Percentiles rank a stretch among this genome's conserved stretches.
Evolutionary conservation across 345 rosid genomes (phyloP).

Genomic region (Eucalyptus marginata): DNA sequence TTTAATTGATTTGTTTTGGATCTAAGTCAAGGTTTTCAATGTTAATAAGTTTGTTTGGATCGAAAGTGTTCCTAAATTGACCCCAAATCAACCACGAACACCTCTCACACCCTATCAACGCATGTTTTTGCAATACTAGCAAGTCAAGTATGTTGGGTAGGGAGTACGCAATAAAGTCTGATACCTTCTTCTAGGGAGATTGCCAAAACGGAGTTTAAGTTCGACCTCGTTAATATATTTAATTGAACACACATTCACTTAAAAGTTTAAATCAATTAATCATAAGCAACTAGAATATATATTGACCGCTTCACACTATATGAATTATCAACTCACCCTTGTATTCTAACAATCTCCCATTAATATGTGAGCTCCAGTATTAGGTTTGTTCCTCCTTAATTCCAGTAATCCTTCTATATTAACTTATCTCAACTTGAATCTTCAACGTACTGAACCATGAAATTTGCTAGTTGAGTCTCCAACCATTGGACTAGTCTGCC

Average conservation of each 20-base stretch:
- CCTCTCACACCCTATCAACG: accelerated
- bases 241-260: accelerated
- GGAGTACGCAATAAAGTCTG: accelerated
- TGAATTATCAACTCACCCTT: too few relatives aligned
- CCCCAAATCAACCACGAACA: background rate
- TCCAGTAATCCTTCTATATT: accelerated
- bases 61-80: background rate
- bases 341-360: too few relatives aligned
- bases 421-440: too few relatives aligned
- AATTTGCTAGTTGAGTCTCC: too few relatives aligned
- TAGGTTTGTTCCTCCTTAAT: too few relatives aligned
- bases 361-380: too few relatives aligned
- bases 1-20: background rate
- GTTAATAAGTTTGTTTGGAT: background rate
- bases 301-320: too few relatives aligned
- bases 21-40: background rate
- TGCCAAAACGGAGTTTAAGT: too few relatives aligned
- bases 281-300: too few relatives aligned
- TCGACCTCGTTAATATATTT: accelerated
- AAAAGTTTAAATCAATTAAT: too few relatives aligned
- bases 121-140: accelerated
- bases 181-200: too few relatives aligned
- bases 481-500: too few relatives aligned
- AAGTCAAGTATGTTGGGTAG: background rate
- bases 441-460: accelerated